Evolutionary conservation across 768 basidiomycete species (phyloP), one percentile per base, ranked within the genome.

Genomic region (Heimioporus sp.): DNA sequence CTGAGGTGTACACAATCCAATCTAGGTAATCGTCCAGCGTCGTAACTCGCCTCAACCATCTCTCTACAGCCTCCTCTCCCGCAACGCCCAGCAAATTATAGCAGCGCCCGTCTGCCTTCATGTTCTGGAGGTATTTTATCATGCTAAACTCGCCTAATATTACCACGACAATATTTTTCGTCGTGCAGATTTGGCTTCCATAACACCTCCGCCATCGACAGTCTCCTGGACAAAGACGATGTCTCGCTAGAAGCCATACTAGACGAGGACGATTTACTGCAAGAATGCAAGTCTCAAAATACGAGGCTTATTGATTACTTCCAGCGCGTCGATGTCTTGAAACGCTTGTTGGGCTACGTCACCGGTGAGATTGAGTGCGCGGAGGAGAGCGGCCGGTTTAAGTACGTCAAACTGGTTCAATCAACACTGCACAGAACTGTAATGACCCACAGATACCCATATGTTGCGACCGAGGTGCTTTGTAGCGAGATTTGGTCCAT

Each of bases 401-500:
- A 91, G 91, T 92, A 71, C 72, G 89, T 77, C 28, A 30, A 43
- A 28, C 24, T 21, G 10, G 10, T 48, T 48, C 31, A 15, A 1
- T 42, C 51, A 11, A 31, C n/a, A 17, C 36, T 21, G 5, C 64
- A 10, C 50, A 24, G 35, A 46, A 39, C 38, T 46, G 49, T 62
- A 32, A 56, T 31, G 31, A 16, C 19, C 8, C 30, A 21, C 45
- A 97, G 95, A 70, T 98, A 92, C 69, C 92, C 95, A 2, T 88
- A 91, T 63, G 83, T 94, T 19, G 88, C 92, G 15, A 93, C 95
- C 24, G 96, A 98, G 68, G 92, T 98, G 20, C 80, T 98, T 32
- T 95, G 93, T 72, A 90, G 91, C 69, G 94, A 96, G 61, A 87
- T 96, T 71, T 97, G 93, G 87, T 90, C 88, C 19, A 91, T 98